Evolutionary conservation across 768 basidiomycete genomes (phyloP).

Genomic region (Hemileccinum rubropunctum): DNA sequence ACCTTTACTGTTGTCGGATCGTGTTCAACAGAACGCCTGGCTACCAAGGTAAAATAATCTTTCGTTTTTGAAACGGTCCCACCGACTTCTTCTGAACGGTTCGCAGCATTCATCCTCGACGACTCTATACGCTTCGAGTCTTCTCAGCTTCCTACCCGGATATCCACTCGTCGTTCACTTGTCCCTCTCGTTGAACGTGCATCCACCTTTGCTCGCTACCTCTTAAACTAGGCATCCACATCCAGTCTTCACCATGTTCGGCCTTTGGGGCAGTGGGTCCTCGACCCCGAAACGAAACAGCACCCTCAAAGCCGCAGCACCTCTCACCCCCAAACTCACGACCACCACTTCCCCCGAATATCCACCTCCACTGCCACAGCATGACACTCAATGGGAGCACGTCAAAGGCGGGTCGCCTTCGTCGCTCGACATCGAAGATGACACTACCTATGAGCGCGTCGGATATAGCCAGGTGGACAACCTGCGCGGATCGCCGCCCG

Average conservation of each 20-base stretch:
- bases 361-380: background rate
- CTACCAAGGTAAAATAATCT: no score
- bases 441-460: slow-evolving; percentile 14
- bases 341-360: slow-evolving; percentile 10
- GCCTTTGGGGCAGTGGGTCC: slow-evolving; percentile 8
- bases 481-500: background rate
- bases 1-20: no score
- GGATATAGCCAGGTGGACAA: slow-evolving; percentile 21
- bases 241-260: background rate
- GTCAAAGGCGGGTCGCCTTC: slow-evolving; percentile 13
- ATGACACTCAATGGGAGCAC: slow-evolving; percentile 25
- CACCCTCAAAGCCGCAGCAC: slow-evolving; percentile 14
- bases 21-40: no score
- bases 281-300: slow-evolving; percentile 18
- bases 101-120: no score
- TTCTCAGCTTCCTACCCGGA: no score
- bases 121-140: no score
- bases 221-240: no score
- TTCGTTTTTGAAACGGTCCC: no score
- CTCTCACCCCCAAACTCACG: slow-evolving; percentile 24
- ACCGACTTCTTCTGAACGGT: no score
- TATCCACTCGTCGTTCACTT: no score
- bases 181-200: no score
- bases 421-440: slow-evolving; percentile 19
- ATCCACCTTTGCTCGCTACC: no score